A percentile compares a stretch with the other conserved stretches of the same genome.
These are phyloP conservation scores for Dendrocalamus latiflorus DNA, from an alignment of 202 grass and related monocot genomes.

Conservation along the genomic window DNA sequence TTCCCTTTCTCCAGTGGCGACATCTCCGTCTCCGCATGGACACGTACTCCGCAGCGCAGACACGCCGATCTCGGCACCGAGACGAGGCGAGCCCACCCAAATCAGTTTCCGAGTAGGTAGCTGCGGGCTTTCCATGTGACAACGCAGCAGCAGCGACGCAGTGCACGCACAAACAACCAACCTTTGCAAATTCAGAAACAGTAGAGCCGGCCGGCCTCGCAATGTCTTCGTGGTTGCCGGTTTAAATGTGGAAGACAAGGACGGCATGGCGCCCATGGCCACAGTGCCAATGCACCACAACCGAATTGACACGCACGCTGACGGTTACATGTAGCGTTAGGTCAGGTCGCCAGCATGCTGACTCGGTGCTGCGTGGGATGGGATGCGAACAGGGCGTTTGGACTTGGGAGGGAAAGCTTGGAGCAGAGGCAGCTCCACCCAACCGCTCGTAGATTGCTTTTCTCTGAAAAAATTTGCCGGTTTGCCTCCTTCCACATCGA, in stretches of 20 bases:
- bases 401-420: no score
- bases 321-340: slow-evolving; percentile 14
- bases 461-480: no score
- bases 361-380: no score
- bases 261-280: slow-evolving; percentile 28
- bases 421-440: no score
- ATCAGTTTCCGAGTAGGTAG: slow-evolving; percentile 3
- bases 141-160: neutral
- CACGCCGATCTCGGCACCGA: slow-evolving; percentile 8
- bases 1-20: neutral
- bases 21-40: neutral
- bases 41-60: slow-evolving; percentile 25
- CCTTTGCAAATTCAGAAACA: neutral
- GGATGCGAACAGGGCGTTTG: no score
- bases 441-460: no score
- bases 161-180: neutral
- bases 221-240: slow-evolving; percentile 2
- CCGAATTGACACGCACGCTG: neutral
- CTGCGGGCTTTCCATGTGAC: neutral
- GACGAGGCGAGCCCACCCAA: neutral
- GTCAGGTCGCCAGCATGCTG: no score
- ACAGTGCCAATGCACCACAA: neutral
- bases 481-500: no score
- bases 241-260: slow-evolving; percentile 12
- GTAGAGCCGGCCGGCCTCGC: slow-evolving; percentile 9